Evolutionary conservation across 768 basidiomycete species (phyloP), one percentile per base, ranked within the genome.

Genomic region (Cyathus striatus): DNA sequence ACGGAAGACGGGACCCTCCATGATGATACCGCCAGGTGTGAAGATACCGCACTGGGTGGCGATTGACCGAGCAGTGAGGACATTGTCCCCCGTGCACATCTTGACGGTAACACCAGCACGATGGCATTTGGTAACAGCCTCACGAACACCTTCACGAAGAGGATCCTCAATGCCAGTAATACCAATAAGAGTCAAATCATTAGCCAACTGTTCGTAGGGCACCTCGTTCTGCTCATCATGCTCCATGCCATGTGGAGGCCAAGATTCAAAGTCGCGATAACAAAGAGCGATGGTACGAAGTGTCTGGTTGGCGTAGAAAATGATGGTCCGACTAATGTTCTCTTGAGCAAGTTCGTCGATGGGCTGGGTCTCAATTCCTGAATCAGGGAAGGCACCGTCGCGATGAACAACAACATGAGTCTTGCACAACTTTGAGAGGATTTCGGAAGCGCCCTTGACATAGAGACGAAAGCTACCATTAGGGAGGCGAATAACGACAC

Each of bases 81-180:
- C 90, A 50, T 96, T 97, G 63, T 98, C 94, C 50, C 95, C 96
- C 0, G 96, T 98, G 60, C 91, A 95, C 94, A 97, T 99, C 69
- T 96, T 97, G 67, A 98, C 83, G 18, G 76, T 72, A 12, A 99
- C 93, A 48, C 95, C 94, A 32, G 96, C 95, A 41, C 72, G 76
- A 54, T 81, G 81, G 57, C 94, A 97, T 55, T 89, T 83, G 34
- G 76, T 72, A 34, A 99, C 95, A 14, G 95, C 93, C 9, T 92
- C 78, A 13, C 79, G 79, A 21, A 98, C 96, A 58, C 94, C 92
- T 0, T 79, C 75, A 24, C 95, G 87, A 3, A 99, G 76, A 34
- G 94, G 96, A 58, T 99, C 96, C 58, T 99, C 94, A 55, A 99
- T 97, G 54, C 93, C 96, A 46, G 83, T 81, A 51, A 99, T 89